Conservation (phyloP, 495 filamentous ascomycete genomes). For the Xylaria longipes region DNA sequence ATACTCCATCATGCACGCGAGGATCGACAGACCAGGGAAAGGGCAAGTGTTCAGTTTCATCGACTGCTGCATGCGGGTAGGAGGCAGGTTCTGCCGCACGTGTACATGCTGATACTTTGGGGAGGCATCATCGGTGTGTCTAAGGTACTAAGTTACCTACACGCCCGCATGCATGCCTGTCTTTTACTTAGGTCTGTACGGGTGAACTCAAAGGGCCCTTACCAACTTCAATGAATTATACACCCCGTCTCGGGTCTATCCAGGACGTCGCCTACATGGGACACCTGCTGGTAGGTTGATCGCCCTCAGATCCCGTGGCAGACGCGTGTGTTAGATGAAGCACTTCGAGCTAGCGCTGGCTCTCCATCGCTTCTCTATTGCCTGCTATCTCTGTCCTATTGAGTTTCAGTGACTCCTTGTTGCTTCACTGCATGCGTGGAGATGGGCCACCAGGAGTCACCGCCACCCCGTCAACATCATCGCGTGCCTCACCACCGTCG, state of each 20-base stretch:
- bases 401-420: constrained; percentile 35
- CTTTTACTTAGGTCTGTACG: background rate
- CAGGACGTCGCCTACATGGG: background rate
- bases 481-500: constrained; percentile 32
- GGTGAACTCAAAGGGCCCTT: background rate
- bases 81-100: constrained; percentile 6
- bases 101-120: background rate
- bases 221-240: background rate
- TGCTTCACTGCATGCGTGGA: constrained; percentile 35
- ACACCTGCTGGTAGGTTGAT: background rate
- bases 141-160: too few relatives aligned
- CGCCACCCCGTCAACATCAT: constrained; percentile 31
- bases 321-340: constrained; percentile 5
- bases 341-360: background rate
- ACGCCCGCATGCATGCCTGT: background rate
- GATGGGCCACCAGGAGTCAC: constrained; percentile 34
- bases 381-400: constrained; percentile 4
- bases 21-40: constrained; percentile 19
- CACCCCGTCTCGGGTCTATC: background rate
- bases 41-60: constrained; percentile 14
- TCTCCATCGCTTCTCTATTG: background rate
- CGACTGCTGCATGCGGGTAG: constrained; percentile 14
- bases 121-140: too few relatives aligned
- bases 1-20: constrained; percentile 7
- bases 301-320: background rate